Base-by-base conservation (phyloP, 495 filamentous ascomycete genomes). In the Xylaria palmicola region DNA sequence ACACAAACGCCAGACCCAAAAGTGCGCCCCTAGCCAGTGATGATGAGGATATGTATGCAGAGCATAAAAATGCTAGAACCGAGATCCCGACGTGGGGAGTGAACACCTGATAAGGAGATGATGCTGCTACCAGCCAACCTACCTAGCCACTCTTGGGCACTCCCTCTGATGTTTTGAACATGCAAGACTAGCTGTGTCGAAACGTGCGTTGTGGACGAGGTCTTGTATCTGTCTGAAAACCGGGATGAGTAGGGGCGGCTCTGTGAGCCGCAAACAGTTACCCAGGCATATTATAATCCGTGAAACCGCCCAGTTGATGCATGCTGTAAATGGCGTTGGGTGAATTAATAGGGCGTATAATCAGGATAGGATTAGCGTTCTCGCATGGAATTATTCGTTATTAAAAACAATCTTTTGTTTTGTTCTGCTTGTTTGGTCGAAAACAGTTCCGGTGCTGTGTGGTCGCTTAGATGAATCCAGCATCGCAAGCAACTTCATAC, bases 381-480 rank as follows among this genome's bases (percentile, higher is more conserved):
- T 40, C 12, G 37, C 30, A 32, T 34, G 20, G n/a, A 15, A 32
- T 27, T 29, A 10, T 20, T 44, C 45, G 32, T 9, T 36, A 41
- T 59, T 30, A 27, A 20, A 12, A 36, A n/a, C n/a, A n/a, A 51
- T 30, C 32, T 27, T 37, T 45, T 26, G 26, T 6, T 36, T 36
- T 32, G 10, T 20, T 32, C 27, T 50, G 17, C 32, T 50, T 26
- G n/a, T 8, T 20, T 19, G n/a, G 8, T 8, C 47, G n/a, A 32
- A 5, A 56, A n/a, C 27, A n/a, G 32, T 15, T 17, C n/a, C 3
- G 26, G 30, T 20, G 24, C 26, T 22, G 22, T 22, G 26, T 17
- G 10, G n/a, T 43, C 9, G 47, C 39, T 65, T 56, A 71, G 40
- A 71, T 71, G 41, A 71, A 71, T 24, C 68, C 65, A 24, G 63